Evolutionary conservation across 179 eudicot genomes (phyloP), one percentile per base, ranked within the genome.

Genomic region (Nepenthes alata): DNA sequence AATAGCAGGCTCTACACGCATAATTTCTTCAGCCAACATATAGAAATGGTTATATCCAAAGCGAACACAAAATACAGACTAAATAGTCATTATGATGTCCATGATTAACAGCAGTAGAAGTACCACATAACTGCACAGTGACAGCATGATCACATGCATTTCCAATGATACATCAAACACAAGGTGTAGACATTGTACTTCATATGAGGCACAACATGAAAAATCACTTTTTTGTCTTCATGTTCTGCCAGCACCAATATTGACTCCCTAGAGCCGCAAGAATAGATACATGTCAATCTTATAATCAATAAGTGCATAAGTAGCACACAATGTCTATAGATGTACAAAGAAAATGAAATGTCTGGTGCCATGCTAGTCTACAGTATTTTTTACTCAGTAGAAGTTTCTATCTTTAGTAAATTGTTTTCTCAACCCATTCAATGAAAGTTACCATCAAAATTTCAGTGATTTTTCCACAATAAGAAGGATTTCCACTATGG

Each of bases 261-360:
- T 25, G 98, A 93, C 47, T 83, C 93, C 81, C 80, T 80, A 72
- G 89, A 89, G 70, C 98, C 89, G 98, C 89, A 86, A 52, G 41
- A 37, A 47, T 57, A 58, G 13, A 59, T 25, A 25, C 12, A 50
- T 35, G 58, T 6, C 47, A 52, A 37, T 6, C 6, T 13, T 55
- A 55, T 55, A 36, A 64, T 65, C 68, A 65, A 63, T 25, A 36
- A 36, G 60, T 37, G 49, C 37, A 54, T 16, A 35, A 15, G 61
- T 13, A 39, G 51, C 52, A 48, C 54, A 35, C 9, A 13, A 52
- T 25, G 25, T 25, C 25, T 25, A 25, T 25, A 25, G 25, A 25
- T 25, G 25, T 25, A 25, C 25, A 25, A 25, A 25, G 25, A 25
- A 25, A 25, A 25, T 25, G 25, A 25, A 25, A 25, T 25, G 25